Evolutionary conservation across 306 rosid genomes (phyloP), one percentile per base, ranked within the genome.

Genomic region (Phaseolus lunatus): DNA sequence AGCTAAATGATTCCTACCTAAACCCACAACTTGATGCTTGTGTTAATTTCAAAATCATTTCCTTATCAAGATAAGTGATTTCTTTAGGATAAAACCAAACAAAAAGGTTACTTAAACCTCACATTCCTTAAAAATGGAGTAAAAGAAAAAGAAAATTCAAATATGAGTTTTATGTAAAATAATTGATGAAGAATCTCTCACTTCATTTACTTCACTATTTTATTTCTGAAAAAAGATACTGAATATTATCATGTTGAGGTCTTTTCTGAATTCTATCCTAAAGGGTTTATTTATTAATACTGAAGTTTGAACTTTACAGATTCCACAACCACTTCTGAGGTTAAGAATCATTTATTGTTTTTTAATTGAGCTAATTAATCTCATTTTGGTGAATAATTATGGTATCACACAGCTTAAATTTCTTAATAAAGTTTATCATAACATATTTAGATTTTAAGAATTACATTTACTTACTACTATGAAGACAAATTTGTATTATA

Each of bases 301-400:
- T n/a, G n/a, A 78, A 47, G 31, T 78, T 70, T 47, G 49, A 59
- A 78, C 71, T 29, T 33, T 70, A 7, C 63, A 70, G 53, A 78
- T 70, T 78, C 77, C n/a, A 48, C 65, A 35, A 59, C 72, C 77
- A 70, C 44, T 44, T 4, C 11, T 57, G 4, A 58, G 43, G n/a
- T 41, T 26, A 45, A 74, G 70, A 41, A 73, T 58, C 56, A 3
- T 44, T 44, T 35, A 13, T 20, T 67, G 9, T 43, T 67, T 67
- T 67, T 66, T 19, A 39, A 66, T 2, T 12, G 16, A 9, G 11
- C 10, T 37, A 63, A 63, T 33, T 37, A 63, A 63, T 33, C 9
- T 10, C 45, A 35, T 35, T 33, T n/a, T 4, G 16, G 45, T 63
- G 26, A 63, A 33, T 3, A 33, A 15, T 10, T 61, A 5, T 65